Base-by-base conservation (phyloP, 2,329 filamentous ascomycete species). In the Calonectria leucothoes region DNA sequence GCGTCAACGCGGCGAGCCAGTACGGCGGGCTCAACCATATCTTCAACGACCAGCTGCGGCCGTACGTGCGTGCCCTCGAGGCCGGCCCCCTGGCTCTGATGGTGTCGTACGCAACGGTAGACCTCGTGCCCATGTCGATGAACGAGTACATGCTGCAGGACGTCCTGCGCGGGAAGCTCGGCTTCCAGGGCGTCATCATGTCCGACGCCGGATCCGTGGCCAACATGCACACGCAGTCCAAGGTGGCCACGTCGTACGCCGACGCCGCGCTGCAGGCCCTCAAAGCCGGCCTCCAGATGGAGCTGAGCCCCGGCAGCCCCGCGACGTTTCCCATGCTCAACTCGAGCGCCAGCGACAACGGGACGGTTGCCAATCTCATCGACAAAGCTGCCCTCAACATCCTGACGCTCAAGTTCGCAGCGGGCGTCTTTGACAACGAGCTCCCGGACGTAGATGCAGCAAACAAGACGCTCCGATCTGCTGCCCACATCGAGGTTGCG, bases 121-220 rank as follows among this genome's bases (percentile, higher is more conserved):
- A 84, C 59, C 76, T 80, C 4, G 74, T 83, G 1, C 83, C 82
- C 7, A 81, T 83, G 78, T 79, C 79, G 1, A 77, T 78, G 70
- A 84, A 84, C 72, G 77, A 78, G 64, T 80, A 82, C 66, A 78
- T 84, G 72, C 76, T 82, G 6, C 78, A 78, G n/a, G 76, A 82
- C 7, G 42, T 78, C 14, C 68, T 78, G 3, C 74, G 76, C 7
- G 74, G 73, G 3, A 81, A 78, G 17, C 69, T 84, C 5, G 82
- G 81, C 14, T 84, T 84, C 66, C 66, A 81, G 6, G 82, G 82
- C 0, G 71, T 84, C 14, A 77, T 84, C 71, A 83, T 84, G 79
- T 83, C 81, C 3, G 82, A 83, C 66, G 81, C 82, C 2, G 77
- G 75, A 15, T 80, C 78, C 8, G 78, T 84, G 37, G 51, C 74